phyloP scores from a whole-genome alignment of 768 basidiomycete genomes.

The Termitomyces sp. region DNA sequence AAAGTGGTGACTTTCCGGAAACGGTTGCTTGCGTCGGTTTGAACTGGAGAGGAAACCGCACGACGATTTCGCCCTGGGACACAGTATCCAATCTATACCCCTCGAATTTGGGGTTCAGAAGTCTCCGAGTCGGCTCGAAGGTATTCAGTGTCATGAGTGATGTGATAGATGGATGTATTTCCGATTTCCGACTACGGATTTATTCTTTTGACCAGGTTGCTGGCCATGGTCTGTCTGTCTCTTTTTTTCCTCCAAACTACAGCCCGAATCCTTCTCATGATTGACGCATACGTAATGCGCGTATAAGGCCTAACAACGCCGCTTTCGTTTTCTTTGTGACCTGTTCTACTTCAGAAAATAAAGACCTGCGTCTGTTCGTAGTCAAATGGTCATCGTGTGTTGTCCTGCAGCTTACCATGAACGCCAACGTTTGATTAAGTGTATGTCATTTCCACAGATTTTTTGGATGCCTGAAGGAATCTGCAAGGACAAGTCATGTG shows the following conservation, averaged over 20 bases:
- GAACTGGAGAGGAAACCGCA: conserved; percentile 46
- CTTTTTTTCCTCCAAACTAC: too few species aligned
- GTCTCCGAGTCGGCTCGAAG: conserved; percentile 42
- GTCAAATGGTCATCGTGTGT: not conserved
- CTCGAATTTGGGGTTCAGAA: conserved; percentile 81
- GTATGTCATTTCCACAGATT: not conserved
- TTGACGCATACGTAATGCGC: too few species aligned
- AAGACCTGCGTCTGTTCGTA: not conserved
- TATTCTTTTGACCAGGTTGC: too few species aligned
- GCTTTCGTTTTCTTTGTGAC: too few species aligned
- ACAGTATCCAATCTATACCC: conserved; percentile 72
- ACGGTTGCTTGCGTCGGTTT: conserved; percentile 56
- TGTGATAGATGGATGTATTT: not conserved
- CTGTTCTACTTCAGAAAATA: too few species aligned
- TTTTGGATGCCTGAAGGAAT: not conserved
- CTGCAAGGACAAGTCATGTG: not conserved
- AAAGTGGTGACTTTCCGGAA: conserved; percentile 56
- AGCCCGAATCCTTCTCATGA: too few species aligned
- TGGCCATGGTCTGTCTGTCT: too few species aligned
- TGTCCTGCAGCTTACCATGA: not conserved
- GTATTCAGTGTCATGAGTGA: conserved; percentile 17
- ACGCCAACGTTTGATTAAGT: not conserved
- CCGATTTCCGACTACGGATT: not conserved
- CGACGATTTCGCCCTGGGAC: conserved; percentile 48
- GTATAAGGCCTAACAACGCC: too few species aligned